Percentiles rank a stretch among this genome's conserved stretches.
These are phyloP conservation scores for Aspergillaceae sp. DNA, from an alignment of 2,329 filamentous ascomycete genomes.

Conservation along the genomic window DNA sequence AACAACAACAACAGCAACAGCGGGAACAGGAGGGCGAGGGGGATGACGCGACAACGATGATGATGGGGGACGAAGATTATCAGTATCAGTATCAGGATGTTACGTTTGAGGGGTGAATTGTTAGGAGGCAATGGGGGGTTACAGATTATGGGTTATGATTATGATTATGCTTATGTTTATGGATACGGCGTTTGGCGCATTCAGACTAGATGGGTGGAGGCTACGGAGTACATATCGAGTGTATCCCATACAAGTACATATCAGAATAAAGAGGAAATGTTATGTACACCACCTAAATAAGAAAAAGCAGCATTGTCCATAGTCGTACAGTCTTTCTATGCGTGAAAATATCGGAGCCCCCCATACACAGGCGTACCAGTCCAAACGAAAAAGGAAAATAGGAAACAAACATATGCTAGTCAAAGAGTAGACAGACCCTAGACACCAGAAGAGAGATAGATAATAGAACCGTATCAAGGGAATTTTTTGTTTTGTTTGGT, in stretches of 20 bases:
- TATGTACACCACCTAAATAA: conserved; percentile 16
- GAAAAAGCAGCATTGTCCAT: conserved; percentile 4
- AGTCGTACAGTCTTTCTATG: conserved; percentile 11
- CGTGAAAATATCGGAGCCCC: conserved; percentile 1
- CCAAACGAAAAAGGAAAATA: conserved; percentile 9
- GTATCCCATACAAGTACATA: conserved; percentile 24
- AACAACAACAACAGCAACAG: conserved; percentile 18
- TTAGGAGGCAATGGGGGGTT: not conserved
- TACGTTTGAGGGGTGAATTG: conserved; percentile 13
- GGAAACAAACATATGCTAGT: conserved; percentile 6
- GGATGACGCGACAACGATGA: conserved; percentile 10
- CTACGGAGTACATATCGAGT: not conserved
- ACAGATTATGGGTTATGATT: conserved; percentile 10
- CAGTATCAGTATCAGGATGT: conserved; percentile 11
- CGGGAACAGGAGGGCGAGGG: conserved; percentile 10
- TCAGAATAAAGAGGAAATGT: conserved; percentile 8
- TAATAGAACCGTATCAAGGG: not conserved
- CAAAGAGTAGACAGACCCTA: conserved; percentile 1
- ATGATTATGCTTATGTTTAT: not conserved
- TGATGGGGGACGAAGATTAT: conserved; percentile 5
- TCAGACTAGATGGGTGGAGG: not conserved
- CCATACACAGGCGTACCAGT: conserved; percentile 1
- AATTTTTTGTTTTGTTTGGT: not conserved
- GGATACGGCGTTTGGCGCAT: not conserved
- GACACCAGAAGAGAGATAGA: not conserved